Base-by-base conservation (phyloP, 495 filamentous ascomycete genomes). In the Chaetomium fimeti region DNA sequence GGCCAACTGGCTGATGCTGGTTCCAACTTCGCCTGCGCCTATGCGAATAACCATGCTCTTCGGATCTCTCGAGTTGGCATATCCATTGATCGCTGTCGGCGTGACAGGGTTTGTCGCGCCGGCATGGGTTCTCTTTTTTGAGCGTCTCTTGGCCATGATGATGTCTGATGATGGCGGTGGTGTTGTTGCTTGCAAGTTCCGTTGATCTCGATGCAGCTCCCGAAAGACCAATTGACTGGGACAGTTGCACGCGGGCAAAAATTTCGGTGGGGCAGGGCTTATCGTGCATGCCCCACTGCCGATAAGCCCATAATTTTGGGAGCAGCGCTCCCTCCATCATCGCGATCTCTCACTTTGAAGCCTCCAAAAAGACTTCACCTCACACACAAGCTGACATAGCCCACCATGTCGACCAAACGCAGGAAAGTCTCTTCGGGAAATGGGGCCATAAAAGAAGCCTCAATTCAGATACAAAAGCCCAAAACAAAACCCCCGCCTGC, bases 41-140 rank as follows among this genome's bases (percentile, higher is more conserved):
- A 97, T 92, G 68, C 94, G 88, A 76, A 99, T 95, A 59, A 99
- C 94, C 95, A 99, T 98, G 70, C 89, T 93, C 82, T 96, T 97
- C 18, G 94, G 94, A 57, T 85, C 83, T 62, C 85, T 85, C 20
- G 82, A 78, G 49, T 82, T 75, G 47, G 71, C 72, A 62, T 77
- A 71, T 57, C 77, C 74, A 51, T 72, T 76, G 54, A 53, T 72
- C 62, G 51, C 82, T 66, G 73, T 60, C 48, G 72, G 27, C 15
- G 48, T 66, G 9, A 57, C 68, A 57, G 84, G 87, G 78, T 89
- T 89, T 66, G 82, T 83, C 25, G 89, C 86, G 47, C 86, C 85
- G 22, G 85, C 76, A 76, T 97, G 92, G 45, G 93, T 96, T 74
- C 90, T 89, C 82, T 92, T 97, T 79, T 97, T 98, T 32, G 85